Percentiles rank a stretch among this genome's conserved stretches.
These are phyloP conservation scores for Ogataea methylovora DNA, from an alignment of 805 yeast genomes.

Conservation along the genomic window DNA sequence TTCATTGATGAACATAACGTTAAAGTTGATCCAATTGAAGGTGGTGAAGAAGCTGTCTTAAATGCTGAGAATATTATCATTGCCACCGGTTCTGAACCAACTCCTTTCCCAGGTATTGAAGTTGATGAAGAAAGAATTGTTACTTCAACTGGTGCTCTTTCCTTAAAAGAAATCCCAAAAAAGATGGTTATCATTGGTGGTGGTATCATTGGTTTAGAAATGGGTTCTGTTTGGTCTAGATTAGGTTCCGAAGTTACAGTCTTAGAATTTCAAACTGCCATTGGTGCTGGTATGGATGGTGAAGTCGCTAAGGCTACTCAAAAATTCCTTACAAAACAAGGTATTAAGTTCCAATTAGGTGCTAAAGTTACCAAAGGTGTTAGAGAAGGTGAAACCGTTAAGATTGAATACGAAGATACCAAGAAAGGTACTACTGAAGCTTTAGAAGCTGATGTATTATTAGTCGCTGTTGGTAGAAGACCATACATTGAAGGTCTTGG, in stretches of 20 bases:
- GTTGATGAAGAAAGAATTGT: slow-evolving; percentile 97
- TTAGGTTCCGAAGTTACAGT: slow-evolving; percentile 94
- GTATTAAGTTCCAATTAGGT: slow-evolving; percentile 84
- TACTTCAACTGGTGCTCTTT: slow-evolving; percentile 86
- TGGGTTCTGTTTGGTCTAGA: slow-evolving; percentile 97
- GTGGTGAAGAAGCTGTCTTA: slow-evolving; percentile 62
- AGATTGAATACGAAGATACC: slow-evolving; percentile 81
- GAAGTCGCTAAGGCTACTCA: slow-evolving; percentile 90
- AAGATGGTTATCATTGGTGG: slow-evolving; percentile 92
- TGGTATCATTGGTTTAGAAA: slow-evolving; percentile 98
- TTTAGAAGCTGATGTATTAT: slow-evolving; percentile 83
- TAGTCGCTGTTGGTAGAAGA: slow-evolving; percentile 98
- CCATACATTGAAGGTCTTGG: slow-evolving; percentile 89
- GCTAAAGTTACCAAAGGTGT: slow-evolving; percentile 86
- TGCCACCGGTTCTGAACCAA: slow-evolving; percentile 98
- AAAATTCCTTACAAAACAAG: slow-evolving; percentile 90
- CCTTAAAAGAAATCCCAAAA: slow-evolving; percentile 87
- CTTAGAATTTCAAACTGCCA: slow-evolving; percentile 79
- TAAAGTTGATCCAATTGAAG: slow-evolving; percentile 81
- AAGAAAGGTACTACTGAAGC: slow-evolving; percentile 76
- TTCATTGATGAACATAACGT: slow-evolving; percentile 75
- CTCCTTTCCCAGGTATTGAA: slow-evolving; percentile 97
- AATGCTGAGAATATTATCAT: slow-evolving; percentile 84
- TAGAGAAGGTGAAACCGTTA: slow-evolving; percentile 83
- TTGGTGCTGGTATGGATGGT: slow-evolving; percentile 98